phyloP scores from a whole-genome alignment of 2,329 filamentous ascomycete species.

The Colletotrichum abscissum region DNA sequence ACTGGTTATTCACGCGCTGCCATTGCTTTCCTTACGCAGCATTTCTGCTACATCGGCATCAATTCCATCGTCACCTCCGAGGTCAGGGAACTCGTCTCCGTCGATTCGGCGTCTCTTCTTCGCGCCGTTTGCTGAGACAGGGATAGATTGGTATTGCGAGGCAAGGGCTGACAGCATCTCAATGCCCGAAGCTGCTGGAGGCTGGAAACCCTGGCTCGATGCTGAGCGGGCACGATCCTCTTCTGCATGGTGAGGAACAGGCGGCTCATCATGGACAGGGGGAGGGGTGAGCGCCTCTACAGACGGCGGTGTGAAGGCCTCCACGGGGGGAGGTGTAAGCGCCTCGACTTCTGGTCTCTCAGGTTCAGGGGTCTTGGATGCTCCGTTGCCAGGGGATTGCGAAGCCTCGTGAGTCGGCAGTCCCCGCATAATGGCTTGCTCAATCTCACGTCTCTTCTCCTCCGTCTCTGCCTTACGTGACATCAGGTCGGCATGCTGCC shows the following conservation, averaged over 20 bases:
- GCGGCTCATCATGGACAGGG: constrained; percentile 36
- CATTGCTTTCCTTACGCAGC: constrained; percentile 56
- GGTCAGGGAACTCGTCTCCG: constrained; percentile 62
- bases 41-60: constrained; percentile 68
- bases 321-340: constrained; percentile 81
- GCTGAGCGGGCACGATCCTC: constrained; percentile 28
- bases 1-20: constrained; percentile 5
- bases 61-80: constrained; percentile 66
- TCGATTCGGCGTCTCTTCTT: constrained; percentile 69
- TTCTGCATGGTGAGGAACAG: constrained; percentile 38
- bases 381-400: constrained; percentile 58
- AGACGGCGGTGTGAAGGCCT: constrained; percentile 46
- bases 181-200: constrained; percentile 45
- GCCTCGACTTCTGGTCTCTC: constrained; percentile 86
- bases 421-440: constrained; percentile 89
- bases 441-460: constrained; percentile 86
- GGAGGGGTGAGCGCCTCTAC: constrained; percentile 41
- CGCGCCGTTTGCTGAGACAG: constrained; percentile 62
- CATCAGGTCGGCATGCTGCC: constrained; percentile 70
- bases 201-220: constrained; percentile 38
- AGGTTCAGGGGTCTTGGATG: constrained; percentile 57
- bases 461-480: constrained; percentile 80
- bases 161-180: constrained; percentile 54
- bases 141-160: constrained; percentile 60
- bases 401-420: constrained; percentile 69